Conservation (phyloP, 768 basidiomycete genomes). For the Cytidiella melzeri region DNA sequence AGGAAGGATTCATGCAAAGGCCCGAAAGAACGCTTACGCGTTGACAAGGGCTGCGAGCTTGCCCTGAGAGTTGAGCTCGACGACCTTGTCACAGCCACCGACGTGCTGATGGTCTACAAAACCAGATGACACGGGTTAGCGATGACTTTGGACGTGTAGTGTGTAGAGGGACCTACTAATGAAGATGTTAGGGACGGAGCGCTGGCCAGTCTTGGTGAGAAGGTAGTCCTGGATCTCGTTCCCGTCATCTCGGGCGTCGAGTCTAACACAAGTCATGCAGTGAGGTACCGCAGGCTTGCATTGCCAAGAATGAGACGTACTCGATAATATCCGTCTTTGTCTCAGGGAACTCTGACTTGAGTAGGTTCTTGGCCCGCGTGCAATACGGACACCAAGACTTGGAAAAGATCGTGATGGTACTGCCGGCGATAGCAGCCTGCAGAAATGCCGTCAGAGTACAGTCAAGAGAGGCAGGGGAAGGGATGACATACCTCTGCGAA, state of each 20-base stretch:
- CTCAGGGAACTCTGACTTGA: conserved; percentile 27
- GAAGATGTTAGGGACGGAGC: conserved; percentile 75
- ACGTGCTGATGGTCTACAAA: conserved; percentile 44
- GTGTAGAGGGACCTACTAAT: conserved; percentile 42
- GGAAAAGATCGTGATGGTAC: conserved; percentile 35
- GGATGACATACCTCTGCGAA: conserved; percentile 35
- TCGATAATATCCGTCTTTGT: conserved; percentile 29
- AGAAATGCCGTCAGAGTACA: not conserved
- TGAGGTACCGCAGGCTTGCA: not conserved
- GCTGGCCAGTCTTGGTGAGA: conserved; percentile 52
- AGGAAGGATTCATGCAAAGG: too few species aligned
- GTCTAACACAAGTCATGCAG: conserved; percentile 29
- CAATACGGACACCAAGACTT: conserved; percentile 39
- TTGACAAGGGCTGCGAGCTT: conserved; percentile 17
- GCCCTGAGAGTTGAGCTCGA: conserved; percentile 20
- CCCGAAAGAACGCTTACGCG: conserved; percentile 7
- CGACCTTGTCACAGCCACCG: conserved; percentile 34
- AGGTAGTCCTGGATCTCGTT: conserved; percentile 63
- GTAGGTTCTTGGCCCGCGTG: conserved; percentile 32
- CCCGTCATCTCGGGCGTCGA: conserved; percentile 56
- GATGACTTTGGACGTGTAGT: not conserved
- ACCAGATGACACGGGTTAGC: not conserved
- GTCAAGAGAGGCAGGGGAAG: too few species aligned
- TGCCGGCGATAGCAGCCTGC: conserved; percentile 29
- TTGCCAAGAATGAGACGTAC: conserved; percentile 20